These are phyloP conservation scores for Salix exigua DNA, from an alignment of 345 rosid genomes.

Conservation along the genomic window DNA sequence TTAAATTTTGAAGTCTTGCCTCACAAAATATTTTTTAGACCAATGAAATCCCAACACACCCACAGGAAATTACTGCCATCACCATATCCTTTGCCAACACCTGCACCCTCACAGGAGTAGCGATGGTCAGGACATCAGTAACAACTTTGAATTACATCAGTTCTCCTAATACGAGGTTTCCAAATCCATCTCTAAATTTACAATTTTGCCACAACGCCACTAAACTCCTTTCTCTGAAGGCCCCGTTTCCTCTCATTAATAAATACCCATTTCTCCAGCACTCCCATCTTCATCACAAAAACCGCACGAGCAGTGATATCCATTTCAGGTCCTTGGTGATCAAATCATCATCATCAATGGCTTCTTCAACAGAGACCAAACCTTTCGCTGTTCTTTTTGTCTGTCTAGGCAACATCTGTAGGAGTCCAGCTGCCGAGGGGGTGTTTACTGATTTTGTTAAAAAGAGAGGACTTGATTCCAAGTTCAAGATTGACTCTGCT, in stretches of 20 bases:
- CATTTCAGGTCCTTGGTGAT: constrained; percentile 14
- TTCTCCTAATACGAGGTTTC: constrained; percentile 9
- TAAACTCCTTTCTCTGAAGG: background rate
- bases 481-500: constrained; percentile 84
- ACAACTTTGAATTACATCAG: background rate
- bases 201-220: constrained; percentile 45
- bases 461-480: constrained; percentile 62
- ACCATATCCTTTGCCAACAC: background rate
- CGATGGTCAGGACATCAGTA: background rate
- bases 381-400: constrained; percentile 85
- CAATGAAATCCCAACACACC: background rate
- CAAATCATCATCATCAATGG: constrained; percentile 43
- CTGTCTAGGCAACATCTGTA: constrained; percentile 86
- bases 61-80: background rate
- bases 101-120: constrained; percentile 4
- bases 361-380: constrained; percentile 37
- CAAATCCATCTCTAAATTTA: constrained; percentile 35
- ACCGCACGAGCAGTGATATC: constrained; percentile 15
- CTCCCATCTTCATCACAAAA: constrained; percentile 3
- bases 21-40: background rate
- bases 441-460: constrained; percentile 75
- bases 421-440: constrained; percentile 98
- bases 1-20: background rate
- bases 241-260: constrained; percentile 15
- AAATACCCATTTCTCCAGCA: constrained; percentile 18